phyloP scores from a whole-genome alignment of 2,329 filamentous ascomycete species.

The Verticillium zaregamsianum region DNA sequence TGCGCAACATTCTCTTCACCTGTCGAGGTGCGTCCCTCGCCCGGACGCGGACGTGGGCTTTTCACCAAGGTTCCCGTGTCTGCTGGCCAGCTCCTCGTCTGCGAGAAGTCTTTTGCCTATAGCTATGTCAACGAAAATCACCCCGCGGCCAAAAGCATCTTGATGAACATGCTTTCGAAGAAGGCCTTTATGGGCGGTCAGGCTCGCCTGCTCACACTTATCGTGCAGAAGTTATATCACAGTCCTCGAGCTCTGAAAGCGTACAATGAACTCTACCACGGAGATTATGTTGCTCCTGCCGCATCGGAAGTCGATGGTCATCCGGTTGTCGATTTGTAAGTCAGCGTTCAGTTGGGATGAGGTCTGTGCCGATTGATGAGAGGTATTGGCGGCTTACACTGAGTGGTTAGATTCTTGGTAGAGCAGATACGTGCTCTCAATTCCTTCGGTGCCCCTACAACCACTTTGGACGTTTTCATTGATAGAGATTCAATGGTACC shows the following conservation, averaged over 20 bases:
- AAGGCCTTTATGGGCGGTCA: slow-evolving; percentile 29
- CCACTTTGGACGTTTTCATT: slow-evolving; percentile 10
- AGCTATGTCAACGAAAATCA: slow-evolving; percentile 21
- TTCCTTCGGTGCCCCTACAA: slow-evolving; percentile 30
- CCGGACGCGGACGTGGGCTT: slow-evolving; percentile 40
- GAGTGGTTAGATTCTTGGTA: slow-evolving; percentile 36
- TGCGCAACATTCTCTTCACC: slow-evolving; percentile 39
- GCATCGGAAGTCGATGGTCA: slow-evolving; percentile 25
- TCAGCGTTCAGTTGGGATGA: slow-evolving; percentile 5
- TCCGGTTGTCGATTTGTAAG: slow-evolving; percentile 42
- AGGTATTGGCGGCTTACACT: not conserved
- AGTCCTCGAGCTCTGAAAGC: slow-evolving; percentile 27
- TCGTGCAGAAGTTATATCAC: slow-evolving; percentile 40
- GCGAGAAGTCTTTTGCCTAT: slow-evolving; percentile 51
- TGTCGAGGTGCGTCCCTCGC: slow-evolving; percentile 34
- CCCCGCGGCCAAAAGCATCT: slow-evolving; percentile 16
- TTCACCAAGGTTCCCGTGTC: slow-evolving; percentile 44
- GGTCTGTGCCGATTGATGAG: not conserved
- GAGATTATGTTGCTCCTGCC: slow-evolving; percentile 29
- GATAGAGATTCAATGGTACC: not conserved
- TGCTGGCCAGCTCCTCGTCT: slow-evolving; percentile 48
- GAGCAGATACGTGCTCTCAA: slow-evolving; percentile 38
- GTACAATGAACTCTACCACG: slow-evolving; percentile 34
- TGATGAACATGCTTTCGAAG: slow-evolving; percentile 32
- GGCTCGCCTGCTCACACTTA: slow-evolving; percentile 31